These are phyloP conservation scores for Anacardium occidentale DNA, from an alignment of 345 rosid genomes.

Conservation along the genomic window DNA sequence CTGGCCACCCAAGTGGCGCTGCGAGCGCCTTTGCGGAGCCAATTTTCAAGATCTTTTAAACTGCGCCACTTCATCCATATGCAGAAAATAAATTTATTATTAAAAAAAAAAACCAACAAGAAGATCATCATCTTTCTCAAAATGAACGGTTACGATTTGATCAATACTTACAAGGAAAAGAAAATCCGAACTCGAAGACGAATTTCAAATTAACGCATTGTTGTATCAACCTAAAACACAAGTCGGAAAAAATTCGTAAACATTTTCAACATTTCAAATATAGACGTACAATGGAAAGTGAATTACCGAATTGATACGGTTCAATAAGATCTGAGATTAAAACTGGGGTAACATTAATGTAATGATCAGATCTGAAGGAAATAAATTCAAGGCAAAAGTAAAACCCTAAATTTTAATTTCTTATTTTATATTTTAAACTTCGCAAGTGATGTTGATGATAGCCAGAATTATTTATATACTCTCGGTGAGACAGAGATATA, in stretches of 20 bases:
- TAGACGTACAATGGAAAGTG: background rate
- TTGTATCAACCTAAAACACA: background rate
- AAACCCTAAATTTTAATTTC: slow-evolving; percentile 22
- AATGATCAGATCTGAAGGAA: slow-evolving; percentile 28
- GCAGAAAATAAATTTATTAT: slow-evolving; percentile 10
- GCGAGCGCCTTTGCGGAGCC: slow-evolving; percentile 99
- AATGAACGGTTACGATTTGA: background rate
- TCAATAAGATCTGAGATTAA: slow-evolving; percentile 37
- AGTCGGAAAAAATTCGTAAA: slow-evolving; percentile 7
- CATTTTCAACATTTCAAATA: slow-evolving; percentile 12
- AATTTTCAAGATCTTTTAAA: slow-evolving; percentile 74
- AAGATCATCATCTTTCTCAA: background rate
- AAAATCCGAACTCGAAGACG: slow-evolving; percentile 47
- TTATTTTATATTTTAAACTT: slow-evolving; percentile 19
- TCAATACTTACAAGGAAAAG: slow-evolving; percentile 52
- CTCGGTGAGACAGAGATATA: background rate
- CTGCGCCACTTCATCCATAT: slow-evolving; percentile 39
- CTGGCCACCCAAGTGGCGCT: slow-evolving; percentile 99
- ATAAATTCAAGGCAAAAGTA: slow-evolving; percentile 6
- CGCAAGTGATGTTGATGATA: slow-evolving; percentile 18
- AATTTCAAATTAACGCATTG: slow-evolving; percentile 23
- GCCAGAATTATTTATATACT: slow-evolving; percentile 1
- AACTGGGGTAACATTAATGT: slow-evolving; percentile 7
- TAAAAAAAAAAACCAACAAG: background rate
- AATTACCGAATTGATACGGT: slow-evolving; percentile 21